These are phyloP conservation scores for Teunomyces atbi DNA, from an alignment of 805 yeast genomes.

Conservation along the genomic window DNA sequence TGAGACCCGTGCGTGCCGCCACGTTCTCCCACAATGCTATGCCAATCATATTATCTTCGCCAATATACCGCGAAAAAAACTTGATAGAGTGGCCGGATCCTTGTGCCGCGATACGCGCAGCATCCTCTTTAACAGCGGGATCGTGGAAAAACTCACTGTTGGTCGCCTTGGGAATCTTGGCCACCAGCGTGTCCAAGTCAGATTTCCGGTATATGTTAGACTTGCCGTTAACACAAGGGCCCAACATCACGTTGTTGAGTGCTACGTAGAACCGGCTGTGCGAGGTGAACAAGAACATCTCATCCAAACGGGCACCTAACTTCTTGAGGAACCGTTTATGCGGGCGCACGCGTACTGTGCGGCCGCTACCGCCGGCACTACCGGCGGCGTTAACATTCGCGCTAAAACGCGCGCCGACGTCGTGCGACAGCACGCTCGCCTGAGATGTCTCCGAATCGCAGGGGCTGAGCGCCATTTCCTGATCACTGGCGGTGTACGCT, in stretches of 20 bases:
- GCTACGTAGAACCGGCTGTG: conserved; percentile 84
- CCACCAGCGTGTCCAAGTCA: conserved; percentile 59
- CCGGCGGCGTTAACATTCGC: neutral
- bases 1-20: conserved; percentile 67
- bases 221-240: conserved; percentile 92
- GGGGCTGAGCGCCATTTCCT: conserved; percentile 20
- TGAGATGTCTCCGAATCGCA: conserved; percentile 2
- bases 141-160: conserved; percentile 29
- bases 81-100: conserved; percentile 55
- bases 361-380: neutral
- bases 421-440: neutral
- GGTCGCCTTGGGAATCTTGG: conserved; percentile 25
- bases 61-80: conserved; percentile 76
- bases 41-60: conserved; percentile 92
- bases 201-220: conserved; percentile 74
- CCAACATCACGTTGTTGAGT: conserved; percentile 68
- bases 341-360: neutral
- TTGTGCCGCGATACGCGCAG: conserved; percentile 21
- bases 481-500: conserved; percentile 21
- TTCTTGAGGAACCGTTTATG: conserved; percentile 19
- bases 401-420: neutral
- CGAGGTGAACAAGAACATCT: conserved; percentile 78
- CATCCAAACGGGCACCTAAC: conserved; percentile 71
- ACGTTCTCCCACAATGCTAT: conserved; percentile 76
- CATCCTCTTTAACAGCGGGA: conserved; percentile 27